Conservation (phyloP, 78 protist genomes). For the Cavenderia fasciculata region DNA sequence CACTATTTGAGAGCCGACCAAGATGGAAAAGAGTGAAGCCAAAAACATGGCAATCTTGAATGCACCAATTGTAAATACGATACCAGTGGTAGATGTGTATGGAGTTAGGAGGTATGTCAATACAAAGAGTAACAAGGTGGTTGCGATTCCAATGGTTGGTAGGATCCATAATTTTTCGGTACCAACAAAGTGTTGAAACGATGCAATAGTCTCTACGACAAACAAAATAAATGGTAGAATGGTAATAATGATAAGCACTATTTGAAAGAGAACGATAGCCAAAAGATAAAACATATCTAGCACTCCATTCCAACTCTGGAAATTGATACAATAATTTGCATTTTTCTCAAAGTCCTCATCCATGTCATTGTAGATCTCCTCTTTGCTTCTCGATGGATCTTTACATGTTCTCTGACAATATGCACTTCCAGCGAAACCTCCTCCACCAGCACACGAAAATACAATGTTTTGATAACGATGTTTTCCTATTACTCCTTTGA, state of each 20-base stretch:
- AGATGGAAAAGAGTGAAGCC: background rate
- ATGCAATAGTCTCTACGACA: background rate
- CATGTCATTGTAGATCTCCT: background rate
- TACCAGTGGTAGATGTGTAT: too few species aligned
- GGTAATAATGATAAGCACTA: background rate
- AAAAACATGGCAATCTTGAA: background rate
- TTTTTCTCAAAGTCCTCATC: background rate
- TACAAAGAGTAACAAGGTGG: background rate
- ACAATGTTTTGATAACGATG: background rate
- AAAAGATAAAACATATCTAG: background rate
- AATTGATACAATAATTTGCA: background rate
- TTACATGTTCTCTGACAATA: background rate
- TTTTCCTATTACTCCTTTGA: background rate
- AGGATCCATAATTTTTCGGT: background rate
- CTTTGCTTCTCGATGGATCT: background rate
- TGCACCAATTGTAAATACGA: background rate
- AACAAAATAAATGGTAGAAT: slow-evolving; percentile 9
- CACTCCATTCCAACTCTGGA: background rate
- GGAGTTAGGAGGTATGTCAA: background rate
- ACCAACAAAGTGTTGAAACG: background rate
- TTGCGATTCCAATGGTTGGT: background rate
- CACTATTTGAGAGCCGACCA: background rate
- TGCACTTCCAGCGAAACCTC: slow-evolving; percentile 3
- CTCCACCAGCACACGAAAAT: slow-evolving; percentile 8
- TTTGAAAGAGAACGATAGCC: background rate